Percentiles rank a stretch among this genome's conserved stretches.
phyloP scores from a whole-genome alignment of 108 stramenopile species.

The Pseudonitzschia multistriata region DNA sequence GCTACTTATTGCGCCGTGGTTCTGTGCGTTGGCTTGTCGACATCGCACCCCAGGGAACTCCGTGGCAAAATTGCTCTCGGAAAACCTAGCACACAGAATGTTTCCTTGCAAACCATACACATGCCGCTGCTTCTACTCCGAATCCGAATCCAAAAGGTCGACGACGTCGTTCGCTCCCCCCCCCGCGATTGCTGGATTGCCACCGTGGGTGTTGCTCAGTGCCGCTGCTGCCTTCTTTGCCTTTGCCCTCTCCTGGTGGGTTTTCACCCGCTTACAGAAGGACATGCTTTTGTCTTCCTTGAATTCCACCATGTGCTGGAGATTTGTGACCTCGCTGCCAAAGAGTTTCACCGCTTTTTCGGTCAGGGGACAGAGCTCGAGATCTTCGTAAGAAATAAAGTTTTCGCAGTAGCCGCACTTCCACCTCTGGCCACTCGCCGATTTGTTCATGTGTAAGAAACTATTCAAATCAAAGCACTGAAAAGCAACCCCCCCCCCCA shows the following conservation, averaged over 20 bases:
- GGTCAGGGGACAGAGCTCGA: constrained; percentile 38
- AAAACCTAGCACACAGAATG: too few relatives aligned
- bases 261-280: background rate
- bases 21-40: too few relatives aligned
- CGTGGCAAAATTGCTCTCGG: too few relatives aligned
- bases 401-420: constrained; percentile 52
- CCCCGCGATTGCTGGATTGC: background rate
- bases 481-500: background rate
- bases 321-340: constrained; percentile 5
- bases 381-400: constrained; percentile 24
- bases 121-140: background rate
- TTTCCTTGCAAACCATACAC: too few relatives aligned
- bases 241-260: background rate
- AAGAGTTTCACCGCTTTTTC: constrained; percentile 23
- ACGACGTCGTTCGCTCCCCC: background rate
- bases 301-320: constrained; percentile 32
- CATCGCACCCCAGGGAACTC: too few relatives aligned
- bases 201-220: background rate
- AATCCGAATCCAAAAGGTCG: constrained; percentile 13
- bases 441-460: constrained; percentile 51
- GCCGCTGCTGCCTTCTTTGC: background rate
- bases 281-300: constrained; percentile 17
- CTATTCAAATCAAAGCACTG: constrained; percentile 71
- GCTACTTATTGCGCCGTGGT: too few relatives aligned
- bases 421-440: constrained; percentile 69